Evolutionary conservation across 2,329 filamentous ascomycete species (phyloP).

Genomic region (Scopulariopsis brevicaulis): DNA sequence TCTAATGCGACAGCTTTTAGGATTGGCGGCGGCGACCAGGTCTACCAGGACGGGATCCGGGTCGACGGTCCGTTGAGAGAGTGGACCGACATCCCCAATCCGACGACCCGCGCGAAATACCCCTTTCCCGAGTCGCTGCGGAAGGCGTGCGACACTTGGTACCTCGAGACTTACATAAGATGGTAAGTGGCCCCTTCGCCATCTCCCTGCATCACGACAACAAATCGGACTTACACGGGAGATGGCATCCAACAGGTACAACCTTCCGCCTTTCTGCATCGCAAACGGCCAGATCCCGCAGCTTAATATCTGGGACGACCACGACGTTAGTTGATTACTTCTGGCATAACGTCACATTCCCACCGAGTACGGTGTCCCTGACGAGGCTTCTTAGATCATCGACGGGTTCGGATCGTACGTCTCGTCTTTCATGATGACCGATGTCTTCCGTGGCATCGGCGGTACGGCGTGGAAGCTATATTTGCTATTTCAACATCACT

Average conservation of each 20-base stretch:
- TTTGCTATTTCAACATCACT: slow-evolving; percentile 91
- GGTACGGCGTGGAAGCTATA: slow-evolving; percentile 96
- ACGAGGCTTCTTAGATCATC: slow-evolving; percentile 56
- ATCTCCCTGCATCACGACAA: neutral
- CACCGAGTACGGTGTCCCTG: neutral
- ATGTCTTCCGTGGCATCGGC: slow-evolving; percentile 86
- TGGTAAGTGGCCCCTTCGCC: slow-evolving; percentile 43
- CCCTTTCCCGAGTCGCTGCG: slow-evolving; percentile 72
- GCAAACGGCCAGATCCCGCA: slow-evolving; percentile 89
- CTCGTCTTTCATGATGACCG: slow-evolving; percentile 83
- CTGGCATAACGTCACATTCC: neutral
- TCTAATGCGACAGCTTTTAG: slow-evolving; percentile 3
- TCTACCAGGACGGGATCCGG: slow-evolving; percentile 90
- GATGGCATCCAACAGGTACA: slow-evolving; percentile 34
- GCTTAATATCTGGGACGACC: slow-evolving; percentile 97
- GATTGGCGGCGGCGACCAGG: slow-evolving; percentile 86
- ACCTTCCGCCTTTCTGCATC: slow-evolving; percentile 70
- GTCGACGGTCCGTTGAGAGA: slow-evolving; percentile 68
- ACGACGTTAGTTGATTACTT: slow-evolving; percentile 47
- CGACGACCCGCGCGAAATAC: slow-evolving; percentile 66
- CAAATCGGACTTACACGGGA: neutral
- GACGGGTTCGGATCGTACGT: slow-evolving; percentile 92
- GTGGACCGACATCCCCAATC: slow-evolving; percentile 80
- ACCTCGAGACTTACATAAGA: slow-evolving; percentile 77
- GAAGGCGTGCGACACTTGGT: slow-evolving; percentile 78